Percentiles rank a stretch among this genome's conserved stretches.
Evolutionary conservation across 805 yeast species (phyloP).

Genomic region (Middelhovenomyces tepae): DNA sequence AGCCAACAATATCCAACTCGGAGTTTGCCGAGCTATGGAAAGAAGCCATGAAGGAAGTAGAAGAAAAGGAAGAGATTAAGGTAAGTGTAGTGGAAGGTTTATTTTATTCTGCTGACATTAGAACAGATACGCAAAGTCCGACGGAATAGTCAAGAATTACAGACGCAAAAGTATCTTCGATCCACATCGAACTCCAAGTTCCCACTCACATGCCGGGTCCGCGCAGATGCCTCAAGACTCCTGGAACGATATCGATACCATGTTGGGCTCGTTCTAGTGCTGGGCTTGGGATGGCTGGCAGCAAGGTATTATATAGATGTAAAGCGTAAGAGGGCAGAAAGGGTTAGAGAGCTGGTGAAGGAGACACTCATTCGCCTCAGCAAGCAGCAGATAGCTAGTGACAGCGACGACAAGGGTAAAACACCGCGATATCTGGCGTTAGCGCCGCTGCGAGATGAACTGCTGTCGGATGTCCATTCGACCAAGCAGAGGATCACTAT

Average conservation of each 20-base stretch:
- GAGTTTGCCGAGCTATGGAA: conserved; percentile 74
- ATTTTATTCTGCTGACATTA: background rate
- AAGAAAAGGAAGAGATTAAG: conserved; percentile 34
- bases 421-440: conserved; percentile 14
- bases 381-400: conserved; percentile 13
- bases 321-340: background rate
- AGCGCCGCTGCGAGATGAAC: conserved; percentile 11
- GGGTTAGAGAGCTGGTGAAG: conserved; percentile 6
- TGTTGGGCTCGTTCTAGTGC: conserved; percentile 6
- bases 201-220: conserved; percentile 16
- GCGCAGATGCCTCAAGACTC: conserved; percentile 10
- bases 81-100: conserved; percentile 11
- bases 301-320: conserved; percentile 3
- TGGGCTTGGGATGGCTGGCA: conserved; percentile 1
- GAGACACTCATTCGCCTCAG: conserved; percentile 7
- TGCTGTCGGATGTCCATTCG: conserved; percentile 9
- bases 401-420: conserved; percentile 12
- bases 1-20: too few relatives aligned
- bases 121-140: conserved; percentile 1
- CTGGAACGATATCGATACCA: conserved; percentile 16
- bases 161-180: conserved; percentile 14
- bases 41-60: conserved; percentile 51
- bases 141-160: background rate
- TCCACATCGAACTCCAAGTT: conserved; percentile 18
- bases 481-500: conserved; percentile 1